Evolutionary conservation across 2,329 filamentous ascomycete genomes (phyloP), one percentile per base, ranked within the genome.

Genomic region (Penicillium nordicum): DNA sequence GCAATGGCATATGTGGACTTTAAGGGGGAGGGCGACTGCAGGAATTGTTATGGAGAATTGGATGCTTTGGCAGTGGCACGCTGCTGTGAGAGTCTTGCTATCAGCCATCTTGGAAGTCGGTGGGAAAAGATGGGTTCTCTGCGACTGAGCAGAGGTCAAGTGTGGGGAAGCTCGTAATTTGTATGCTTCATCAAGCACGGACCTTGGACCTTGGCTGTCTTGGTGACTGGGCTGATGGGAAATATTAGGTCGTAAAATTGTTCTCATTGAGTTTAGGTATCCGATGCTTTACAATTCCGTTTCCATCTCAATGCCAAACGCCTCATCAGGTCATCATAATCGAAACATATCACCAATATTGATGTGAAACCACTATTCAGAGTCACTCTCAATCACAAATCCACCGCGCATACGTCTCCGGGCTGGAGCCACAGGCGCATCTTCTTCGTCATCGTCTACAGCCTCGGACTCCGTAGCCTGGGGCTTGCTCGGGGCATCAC

Each of bases 1-100:
- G 66, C 78, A 80, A 61, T 79, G 74, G 66, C 78, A 80, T 44
- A 79, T 69, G 57, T 74, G 71, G 10, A 69, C 64, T 42, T 67
- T 64, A 5, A 80, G 59, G 2, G 77, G 78, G 5, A 79, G 68
- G 5, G 55, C 58, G 2, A 63, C 52, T 1, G 53, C 57, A 0
- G 70, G 67, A 4, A 80, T 49, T 5, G 61, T 68, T 59, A 80
- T 63, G 2, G 69, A 69, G 55, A 76, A 74, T 4, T 64, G 60
- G 14, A 63, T 55, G 38, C 40, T 53, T 14, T 46, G 43, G 38
- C 69, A 71, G 60, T 63, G 68, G 25, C 69, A 71, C 8, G 53
- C 43, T 36, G 65, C 65, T 14, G 58, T 68, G 6, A 70, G 50
- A 16, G 54, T 66, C 30, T 56, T 66, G 14, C 16, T 29, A 25